These are phyloP conservation scores for Beauveria pseudobassiana DNA, from an alignment of 2,329 filamentous ascomycete genomes.

Conservation along the genomic window DNA sequence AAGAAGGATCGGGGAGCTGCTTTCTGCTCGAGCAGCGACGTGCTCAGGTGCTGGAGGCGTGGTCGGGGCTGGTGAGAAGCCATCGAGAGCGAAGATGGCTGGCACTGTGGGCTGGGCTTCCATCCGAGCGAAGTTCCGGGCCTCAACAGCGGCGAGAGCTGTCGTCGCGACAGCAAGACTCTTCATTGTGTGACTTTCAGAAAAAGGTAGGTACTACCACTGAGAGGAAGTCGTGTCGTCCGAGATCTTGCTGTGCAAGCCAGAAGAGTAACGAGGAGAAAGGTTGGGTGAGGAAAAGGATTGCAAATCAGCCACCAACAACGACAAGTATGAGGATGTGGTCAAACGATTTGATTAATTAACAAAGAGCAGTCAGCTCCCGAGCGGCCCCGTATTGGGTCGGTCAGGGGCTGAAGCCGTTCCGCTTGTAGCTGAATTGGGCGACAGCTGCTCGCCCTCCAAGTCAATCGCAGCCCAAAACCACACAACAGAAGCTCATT, in stretches of 20 bases:
- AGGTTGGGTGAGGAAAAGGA: neutral
- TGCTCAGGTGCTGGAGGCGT: conserved; percentile 20
- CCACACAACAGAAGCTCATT: neutral
- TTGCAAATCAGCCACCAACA: neutral
- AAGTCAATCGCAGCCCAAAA: neutral
- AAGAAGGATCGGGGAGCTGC: conserved; percentile 25
- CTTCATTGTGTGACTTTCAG: neutral
- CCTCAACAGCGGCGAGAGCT: neutral
- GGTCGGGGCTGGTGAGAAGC: conserved; percentile 8
- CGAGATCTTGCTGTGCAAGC: neutral
- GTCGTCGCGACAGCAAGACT: neutral
- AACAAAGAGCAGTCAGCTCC: conserved; percentile 1
- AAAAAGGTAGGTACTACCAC: neutral
- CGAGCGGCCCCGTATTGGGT: neutral
- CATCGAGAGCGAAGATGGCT: conserved; percentile 6
- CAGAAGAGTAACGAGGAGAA: neutral
- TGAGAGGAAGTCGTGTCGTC: neutral
- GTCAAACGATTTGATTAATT: neutral
- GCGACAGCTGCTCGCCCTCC: neutral
- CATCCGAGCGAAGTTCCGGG: conserved; percentile 1
- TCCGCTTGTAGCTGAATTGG: neutral
- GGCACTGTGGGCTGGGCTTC: conserved; percentile 4
- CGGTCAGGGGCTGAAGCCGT: conserved; percentile 2
- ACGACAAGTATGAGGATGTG: neutral
- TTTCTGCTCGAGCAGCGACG: conserved; percentile 24